phyloP scores from a whole-genome alignment of 768 basidiomycete genomes.

The Tubosaeta sp. region DNA sequence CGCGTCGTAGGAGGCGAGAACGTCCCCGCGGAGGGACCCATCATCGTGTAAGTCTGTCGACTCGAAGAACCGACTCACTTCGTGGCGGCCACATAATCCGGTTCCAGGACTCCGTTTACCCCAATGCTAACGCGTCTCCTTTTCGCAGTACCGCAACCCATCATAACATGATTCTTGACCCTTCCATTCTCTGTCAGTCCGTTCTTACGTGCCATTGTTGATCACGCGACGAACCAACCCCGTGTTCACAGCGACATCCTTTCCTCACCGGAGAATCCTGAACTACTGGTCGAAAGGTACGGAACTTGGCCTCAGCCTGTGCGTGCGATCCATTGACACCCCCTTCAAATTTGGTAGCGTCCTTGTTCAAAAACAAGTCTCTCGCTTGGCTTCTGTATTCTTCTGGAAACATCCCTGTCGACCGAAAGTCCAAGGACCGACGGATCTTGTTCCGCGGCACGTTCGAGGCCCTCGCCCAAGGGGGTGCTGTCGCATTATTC shows the following conservation, averaged over 20 bases:
- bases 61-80: neutral
- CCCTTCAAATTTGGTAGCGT: conserved; percentile 40
- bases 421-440: conserved; percentile 90
- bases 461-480: conserved; percentile 76
- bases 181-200: conserved; percentile 69
- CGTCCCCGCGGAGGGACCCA: conserved; percentile 83
- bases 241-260: conserved; percentile 58
- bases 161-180: conserved; percentile 95
- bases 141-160: conserved; percentile 71
- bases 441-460: conserved; percentile 85
- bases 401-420: conserved; percentile 97
- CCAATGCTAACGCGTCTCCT: conserved; percentile 12
- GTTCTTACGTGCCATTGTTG: conserved; percentile 10
- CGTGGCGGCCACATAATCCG: neutral
- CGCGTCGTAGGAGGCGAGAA: conserved; percentile 85
- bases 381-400: conserved; percentile 71
- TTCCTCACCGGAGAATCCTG: conserved; percentile 76
- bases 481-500: conserved; percentile 86
- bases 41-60: conserved; percentile 71
- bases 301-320: conserved; percentile 11
- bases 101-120: neutral
- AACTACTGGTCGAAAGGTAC: conserved; percentile 95
- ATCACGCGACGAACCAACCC: conserved; percentile 14
- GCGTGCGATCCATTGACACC: conserved; percentile 8
- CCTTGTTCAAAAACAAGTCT: conserved; percentile 76